A percentile compares a stretch with the other conserved stretches of the same genome.
These are phyloP conservation scores for Boletus rufocinnamomeus DNA, from an alignment of 768 basidiomycete genomes.

Conservation along the genomic window DNA sequence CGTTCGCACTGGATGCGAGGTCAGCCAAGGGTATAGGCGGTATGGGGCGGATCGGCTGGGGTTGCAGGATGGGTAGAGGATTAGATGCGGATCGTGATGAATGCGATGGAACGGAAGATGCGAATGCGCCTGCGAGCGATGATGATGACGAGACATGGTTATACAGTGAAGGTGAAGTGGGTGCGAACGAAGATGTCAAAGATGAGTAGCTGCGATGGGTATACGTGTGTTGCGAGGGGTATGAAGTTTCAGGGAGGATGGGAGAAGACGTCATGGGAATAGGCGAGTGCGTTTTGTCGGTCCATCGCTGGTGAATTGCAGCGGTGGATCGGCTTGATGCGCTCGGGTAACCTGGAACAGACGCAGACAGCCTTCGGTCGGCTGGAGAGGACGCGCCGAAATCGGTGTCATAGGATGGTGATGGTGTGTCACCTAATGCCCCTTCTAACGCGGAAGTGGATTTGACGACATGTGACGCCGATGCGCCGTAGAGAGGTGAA, in stretches of 20 bases:
- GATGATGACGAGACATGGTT: slow-evolving; percentile 22
- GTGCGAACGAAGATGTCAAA: slow-evolving; percentile 22
- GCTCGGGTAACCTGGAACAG: slow-evolving; percentile 34
- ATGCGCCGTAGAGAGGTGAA: slow-evolving; percentile 25
- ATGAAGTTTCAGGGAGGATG: slow-evolving; percentile 13
- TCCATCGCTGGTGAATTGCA: slow-evolving; percentile 16
- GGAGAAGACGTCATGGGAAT: slow-evolving; percentile 1
- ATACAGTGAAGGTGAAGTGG: slow-evolving; percentile 23
- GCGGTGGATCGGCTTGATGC: slow-evolving; percentile 22
- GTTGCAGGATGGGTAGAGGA: slow-evolving; percentile 34
- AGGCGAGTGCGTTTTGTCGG: slow-evolving; percentile 23
- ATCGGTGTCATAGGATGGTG: slow-evolving; percentile 15
- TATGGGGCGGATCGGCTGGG: slow-evolving; percentile 38
- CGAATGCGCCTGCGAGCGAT: slow-evolving; percentile 33
- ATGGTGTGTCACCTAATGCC: slow-evolving; percentile 29
- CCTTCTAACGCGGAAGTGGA: slow-evolving; percentile 37
- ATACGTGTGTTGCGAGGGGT: slow-evolving; percentile 25
- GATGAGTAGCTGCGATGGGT: slow-evolving; percentile 26
- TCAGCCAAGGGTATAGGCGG: slow-evolving; percentile 36
- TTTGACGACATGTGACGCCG: slow-evolving; percentile 28
- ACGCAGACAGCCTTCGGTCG: slow-evolving; percentile 35
- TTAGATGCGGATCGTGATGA: slow-evolving; percentile 16
- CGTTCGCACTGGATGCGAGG: slow-evolving; percentile 27
- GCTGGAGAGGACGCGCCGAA: slow-evolving; percentile 16
- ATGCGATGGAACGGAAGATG: slow-evolving; percentile 16